phyloP scores from a whole-genome alignment of 257 asterid species.

The Hygrophila difformis region DNA sequence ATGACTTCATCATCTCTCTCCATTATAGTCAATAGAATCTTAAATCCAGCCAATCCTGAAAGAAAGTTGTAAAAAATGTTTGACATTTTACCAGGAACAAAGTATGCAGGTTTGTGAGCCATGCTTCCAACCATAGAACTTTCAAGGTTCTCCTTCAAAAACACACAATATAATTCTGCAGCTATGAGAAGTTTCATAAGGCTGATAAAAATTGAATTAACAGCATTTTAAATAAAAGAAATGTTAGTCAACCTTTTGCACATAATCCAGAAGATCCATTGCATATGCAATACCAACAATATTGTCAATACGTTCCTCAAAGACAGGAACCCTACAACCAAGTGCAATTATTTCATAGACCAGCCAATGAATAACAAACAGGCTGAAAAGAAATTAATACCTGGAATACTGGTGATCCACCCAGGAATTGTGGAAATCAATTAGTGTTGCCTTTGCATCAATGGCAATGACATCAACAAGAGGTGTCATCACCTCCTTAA shows the following conservation, averaged over 20 bases:
- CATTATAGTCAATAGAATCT: too few species aligned
- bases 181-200: constrained; percentile 28
- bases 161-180: constrained; percentile 43
- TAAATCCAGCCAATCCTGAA: too few species aligned
- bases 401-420: constrained; percentile 95
- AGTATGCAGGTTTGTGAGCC: constrained; percentile 98
- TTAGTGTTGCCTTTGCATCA: constrained; percentile 80
- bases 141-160: constrained; percentile 94
- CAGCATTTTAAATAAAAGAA: too few species aligned
- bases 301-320: constrained; percentile 94
- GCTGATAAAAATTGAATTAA: constrained; percentile 10
- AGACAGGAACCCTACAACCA: constrained; percentile 84
- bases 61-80: too few species aligned
- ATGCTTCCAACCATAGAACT: constrained; percentile 77
- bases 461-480: constrained; percentile 96
- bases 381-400: constrained; percentile 29
- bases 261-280: constrained; percentile 93
- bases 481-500: constrained; percentile 99
- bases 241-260: constrained; percentile 74
- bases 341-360: constrained; percentile 16
- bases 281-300: constrained; percentile 98
- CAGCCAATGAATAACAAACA: constrained; percentile 5
- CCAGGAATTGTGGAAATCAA: constrained; percentile 93
- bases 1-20: neutral
- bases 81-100: constrained; percentile 96